These are phyloP conservation scores for Nelumbo lutea DNA, from an alignment of 164 flowering plant species.

Conservation along the genomic window DNA sequence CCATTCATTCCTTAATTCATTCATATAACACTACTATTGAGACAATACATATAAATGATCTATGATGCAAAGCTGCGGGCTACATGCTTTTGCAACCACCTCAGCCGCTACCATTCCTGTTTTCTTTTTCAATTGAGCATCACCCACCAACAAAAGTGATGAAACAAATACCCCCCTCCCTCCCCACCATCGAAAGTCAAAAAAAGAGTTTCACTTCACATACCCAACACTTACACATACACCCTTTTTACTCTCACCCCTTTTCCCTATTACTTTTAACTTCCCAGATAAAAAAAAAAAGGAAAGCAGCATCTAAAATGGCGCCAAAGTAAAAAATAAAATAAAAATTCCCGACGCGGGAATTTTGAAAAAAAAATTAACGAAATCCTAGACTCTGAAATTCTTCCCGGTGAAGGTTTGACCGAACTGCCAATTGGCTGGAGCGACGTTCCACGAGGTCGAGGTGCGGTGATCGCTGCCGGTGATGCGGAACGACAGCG, in stretches of 20 bases:
- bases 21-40: no score
- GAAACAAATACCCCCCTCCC: neutral
- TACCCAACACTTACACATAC: neutral
- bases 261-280: neutral
- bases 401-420: slow-evolving; percentile 73
- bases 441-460: slow-evolving; percentile 64
- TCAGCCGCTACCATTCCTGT: no score
- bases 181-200: neutral
- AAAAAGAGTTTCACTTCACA: neutral
- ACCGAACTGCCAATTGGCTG: slow-evolving; percentile 74
- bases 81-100: no score
- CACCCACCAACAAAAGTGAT: no score
- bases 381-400: slow-evolving; percentile 43
- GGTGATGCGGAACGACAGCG: slow-evolving; percentile 67
- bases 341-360: slow-evolving; percentile 6
- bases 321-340: slow-evolving; percentile 5
- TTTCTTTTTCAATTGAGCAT: no score
- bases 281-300: no score
- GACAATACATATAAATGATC: no score
- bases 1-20: no score
- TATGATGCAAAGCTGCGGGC: no score
- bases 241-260: neutral
- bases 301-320: neutral
- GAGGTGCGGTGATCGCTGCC: slow-evolving; percentile 64
- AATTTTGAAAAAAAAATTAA: neutral